Evolutionary conservation across 768 basidiomycete species (phyloP).

Genomic region (Naganishia vishniacii): DNA sequence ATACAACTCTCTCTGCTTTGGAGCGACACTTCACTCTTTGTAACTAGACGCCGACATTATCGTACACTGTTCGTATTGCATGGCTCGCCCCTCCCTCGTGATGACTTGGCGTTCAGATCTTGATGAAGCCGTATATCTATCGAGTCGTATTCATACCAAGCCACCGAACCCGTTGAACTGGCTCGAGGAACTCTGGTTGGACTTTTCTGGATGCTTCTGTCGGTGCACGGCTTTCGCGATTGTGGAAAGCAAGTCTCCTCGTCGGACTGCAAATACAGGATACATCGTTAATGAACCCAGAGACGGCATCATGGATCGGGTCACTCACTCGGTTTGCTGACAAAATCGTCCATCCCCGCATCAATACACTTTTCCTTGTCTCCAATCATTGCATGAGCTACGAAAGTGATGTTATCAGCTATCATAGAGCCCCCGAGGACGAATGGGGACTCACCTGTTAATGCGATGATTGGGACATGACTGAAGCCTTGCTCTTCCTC

Average conservation of each 20-base stretch:
- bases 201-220: conserved; percentile 18
- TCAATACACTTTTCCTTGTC: conserved; percentile 49
- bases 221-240: conserved; percentile 36
- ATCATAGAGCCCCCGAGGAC: not conserved
- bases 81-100: too few species aligned
- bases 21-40: too few species aligned
- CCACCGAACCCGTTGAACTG: conserved; percentile 20
- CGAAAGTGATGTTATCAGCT: not conserved
- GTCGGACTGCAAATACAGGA: conserved; percentile 16
- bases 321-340: conserved; percentile 16
- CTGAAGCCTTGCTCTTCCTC: conserved; percentile 67
- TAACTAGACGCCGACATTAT: too few species aligned
- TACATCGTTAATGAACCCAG: not conserved
- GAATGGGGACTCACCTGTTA: conserved; percentile 54
- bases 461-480: conserved; percentile 84
- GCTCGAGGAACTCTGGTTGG: conserved; percentile 6
- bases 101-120: too few species aligned
- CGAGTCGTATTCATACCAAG: conserved; percentile 22
- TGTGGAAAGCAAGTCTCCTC: conserved; percentile 44
- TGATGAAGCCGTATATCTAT: too few species aligned
- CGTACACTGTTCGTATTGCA: too few species aligned
- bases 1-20: too few species aligned
- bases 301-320: not conserved
- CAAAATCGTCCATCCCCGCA: conserved; percentile 38
- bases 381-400: conserved; percentile 33